phyloP scores from a whole-genome alignment of 352 stramenopile genomes.

The Globisporangium abappressorium region DNA sequence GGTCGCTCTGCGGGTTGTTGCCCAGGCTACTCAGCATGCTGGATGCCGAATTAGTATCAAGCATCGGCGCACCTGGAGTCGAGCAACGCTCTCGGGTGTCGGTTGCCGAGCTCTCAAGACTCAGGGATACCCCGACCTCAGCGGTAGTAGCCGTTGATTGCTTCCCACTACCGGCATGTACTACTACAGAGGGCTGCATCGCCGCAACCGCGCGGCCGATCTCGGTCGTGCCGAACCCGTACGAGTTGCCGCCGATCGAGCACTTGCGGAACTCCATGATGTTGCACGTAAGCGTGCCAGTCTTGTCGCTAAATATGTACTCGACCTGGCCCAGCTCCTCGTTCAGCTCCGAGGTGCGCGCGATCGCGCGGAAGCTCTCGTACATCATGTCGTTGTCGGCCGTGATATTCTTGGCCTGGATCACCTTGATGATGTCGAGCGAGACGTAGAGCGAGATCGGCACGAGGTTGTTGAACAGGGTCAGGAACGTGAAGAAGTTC shows the following conservation, averaged over 20 bases:
- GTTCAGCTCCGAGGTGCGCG: slow-evolving; percentile 89
- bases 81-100: slow-evolving; percentile 1
- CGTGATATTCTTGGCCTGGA: slow-evolving; percentile 72
- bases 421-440: slow-evolving; percentile 92
- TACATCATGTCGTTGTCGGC: slow-evolving; percentile 77
- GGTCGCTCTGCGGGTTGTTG: slow-evolving; percentile 30
- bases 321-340: slow-evolving; percentile 94
- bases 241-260: slow-evolving; percentile 81
- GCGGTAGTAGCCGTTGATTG: background rate
- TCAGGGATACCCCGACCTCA: slow-evolving; percentile 4
- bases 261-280: slow-evolving; percentile 96
- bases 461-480: slow-evolving; percentile 96
- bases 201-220: slow-evolving; percentile 58
- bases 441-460: slow-evolving; percentile 97
- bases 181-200: background rate
- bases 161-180: background rate
- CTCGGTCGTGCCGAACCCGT: slow-evolving; percentile 80
- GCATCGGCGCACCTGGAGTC: background rate
- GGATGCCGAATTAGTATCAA: background rate
- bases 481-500: slow-evolving; percentile 92
- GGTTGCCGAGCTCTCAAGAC: background rate
- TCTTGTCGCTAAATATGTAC: slow-evolving; percentile 99
- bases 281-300: slow-evolving; percentile 98
- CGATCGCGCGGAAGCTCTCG: slow-evolving; percentile 76
- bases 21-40: slow-evolving; percentile 1